Evolutionary conservation across 169 alveolate genomes (phyloP).

Genomic region (Cryptosporidium tyzzeri): DNA sequence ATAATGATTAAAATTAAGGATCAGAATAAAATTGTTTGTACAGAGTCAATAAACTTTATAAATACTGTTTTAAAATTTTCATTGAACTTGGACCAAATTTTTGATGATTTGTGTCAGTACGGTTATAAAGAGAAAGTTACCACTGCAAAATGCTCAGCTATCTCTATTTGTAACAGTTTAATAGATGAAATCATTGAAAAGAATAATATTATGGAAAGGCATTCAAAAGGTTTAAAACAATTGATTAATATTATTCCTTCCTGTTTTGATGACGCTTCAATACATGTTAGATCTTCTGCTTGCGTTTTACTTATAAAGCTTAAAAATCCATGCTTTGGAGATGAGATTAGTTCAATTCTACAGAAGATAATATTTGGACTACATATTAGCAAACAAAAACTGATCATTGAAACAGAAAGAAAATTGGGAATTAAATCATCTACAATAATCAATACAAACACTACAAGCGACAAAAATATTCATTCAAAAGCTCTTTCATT

Average conservation of each 20-base stretch:
- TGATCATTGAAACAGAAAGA: constrained; percentile 32
- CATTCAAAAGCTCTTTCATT: background rate
- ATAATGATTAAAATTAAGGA: constrained; percentile 46
- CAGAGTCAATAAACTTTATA: constrained; percentile 34
- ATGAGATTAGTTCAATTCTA: background rate
- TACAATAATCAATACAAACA: background rate
- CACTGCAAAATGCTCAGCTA: constrained; percentile 74
- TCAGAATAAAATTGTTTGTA: constrained; percentile 59
- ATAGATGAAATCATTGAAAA: constrained; percentile 30
- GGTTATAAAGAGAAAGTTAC: constrained; percentile 49
- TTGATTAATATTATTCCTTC: constrained; percentile 48
- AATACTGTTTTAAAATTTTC: constrained; percentile 6
- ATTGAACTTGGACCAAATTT: constrained; percentile 50
- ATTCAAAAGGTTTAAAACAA: constrained; percentile 49
- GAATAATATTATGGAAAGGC: constrained; percentile 28
- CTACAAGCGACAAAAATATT: background rate
- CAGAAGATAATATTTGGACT: constrained; percentile 11
- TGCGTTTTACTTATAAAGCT: constrained; percentile 37
- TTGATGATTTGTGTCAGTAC: constrained; percentile 30
- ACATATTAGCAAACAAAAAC: constrained; percentile 26
- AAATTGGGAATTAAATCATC: constrained; percentile 23
- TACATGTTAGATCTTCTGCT: constrained; percentile 55
- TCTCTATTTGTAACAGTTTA: constrained; percentile 38
- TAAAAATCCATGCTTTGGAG: constrained; percentile 39
- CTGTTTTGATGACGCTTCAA: constrained; percentile 58